These are phyloP conservation scores for Xerophyta viscosa DNA, from an alignment of 106 monocot species.

Conservation along the genomic window DNA sequence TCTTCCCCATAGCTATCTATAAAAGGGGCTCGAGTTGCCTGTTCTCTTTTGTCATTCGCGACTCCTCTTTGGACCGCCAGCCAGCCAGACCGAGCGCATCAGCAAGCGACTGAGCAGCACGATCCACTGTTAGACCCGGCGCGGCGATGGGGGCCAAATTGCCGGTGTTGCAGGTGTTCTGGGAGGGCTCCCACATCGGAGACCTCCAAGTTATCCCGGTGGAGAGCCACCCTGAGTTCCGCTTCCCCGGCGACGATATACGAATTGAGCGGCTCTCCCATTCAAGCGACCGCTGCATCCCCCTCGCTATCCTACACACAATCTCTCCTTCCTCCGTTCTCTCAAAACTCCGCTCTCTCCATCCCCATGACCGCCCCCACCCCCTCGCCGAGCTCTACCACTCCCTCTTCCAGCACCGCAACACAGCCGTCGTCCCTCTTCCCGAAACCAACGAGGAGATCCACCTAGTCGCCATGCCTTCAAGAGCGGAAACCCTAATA, in stretches of 20 bases:
- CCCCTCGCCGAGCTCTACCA: conserved; percentile 42
- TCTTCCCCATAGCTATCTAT: no score
- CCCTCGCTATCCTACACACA: conserved; percentile 52
- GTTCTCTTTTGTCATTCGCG: no score
- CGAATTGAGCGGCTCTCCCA: conserved; percentile 56
- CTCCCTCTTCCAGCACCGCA: conserved; percentile 47
- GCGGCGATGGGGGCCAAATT: no score
- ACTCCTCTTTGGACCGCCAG: no score
- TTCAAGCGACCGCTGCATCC: conserved; percentile 53
- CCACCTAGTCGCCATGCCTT: conserved; percentile 87
- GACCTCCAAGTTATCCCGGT: no score
- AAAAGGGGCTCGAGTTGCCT: no score
- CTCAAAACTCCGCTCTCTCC: conserved; percentile 54
- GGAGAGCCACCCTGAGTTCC: background rate
- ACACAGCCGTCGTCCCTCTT: conserved; percentile 12
- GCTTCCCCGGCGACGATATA: conserved; percentile 38
- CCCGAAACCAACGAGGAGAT: conserved; percentile 33
- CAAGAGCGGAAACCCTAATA: conserved; percentile 33
- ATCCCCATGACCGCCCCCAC: conserved; percentile 19
- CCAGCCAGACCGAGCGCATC: no score
- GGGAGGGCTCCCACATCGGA: no score
- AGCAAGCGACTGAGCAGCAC: no score
- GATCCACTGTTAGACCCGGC: no score
- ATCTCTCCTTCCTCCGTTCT: conserved; percentile 58
- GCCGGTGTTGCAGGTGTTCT: no score